A percentile compares a stretch with the other conserved stretches of the same genome.
These are phyloP conservation scores for Xylaria hypoxylon DNA, from an alignment of 2,329 filamentous ascomycete genomes.

Conservation along the genomic window DNA sequence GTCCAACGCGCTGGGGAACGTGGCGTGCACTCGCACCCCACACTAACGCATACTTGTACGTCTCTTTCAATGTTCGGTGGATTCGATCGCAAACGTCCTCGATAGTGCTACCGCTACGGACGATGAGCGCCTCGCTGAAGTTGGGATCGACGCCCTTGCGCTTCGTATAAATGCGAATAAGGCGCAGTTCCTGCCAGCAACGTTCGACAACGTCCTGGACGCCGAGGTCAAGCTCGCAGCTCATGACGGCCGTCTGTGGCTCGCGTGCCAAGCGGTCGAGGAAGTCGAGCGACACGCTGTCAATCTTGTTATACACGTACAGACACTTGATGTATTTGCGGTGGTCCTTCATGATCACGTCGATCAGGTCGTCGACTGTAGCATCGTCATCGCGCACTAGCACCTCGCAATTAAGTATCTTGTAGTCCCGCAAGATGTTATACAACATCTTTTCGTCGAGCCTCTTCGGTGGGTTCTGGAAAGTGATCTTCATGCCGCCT, in stretches of 20 bases:
- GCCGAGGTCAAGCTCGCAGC: conserved; percentile 93
- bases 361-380: conserved; percentile 98
- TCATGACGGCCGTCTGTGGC: conserved; percentile 96
- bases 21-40: conserved; percentile 98
- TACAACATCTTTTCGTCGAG: conserved; percentile 98
- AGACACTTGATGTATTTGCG: conserved; percentile 95
- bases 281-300: conserved; percentile 92
- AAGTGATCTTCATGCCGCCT: conserved; percentile 98
- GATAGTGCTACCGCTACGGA: conserved; percentile 86
- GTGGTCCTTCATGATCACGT: conserved; percentile 99
- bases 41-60: conserved; percentile 97
- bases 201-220: conserved; percentile 93
- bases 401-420: conserved; percentile 97
- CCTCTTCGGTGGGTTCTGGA: conserved; percentile 86
- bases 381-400: conserved; percentile 93
- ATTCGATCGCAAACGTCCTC: conserved; percentile 98
- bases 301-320: conserved; percentile 99
- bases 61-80: conserved; percentile 94
- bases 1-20: conserved; percentile 90
- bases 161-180: conserved; percentile 97
- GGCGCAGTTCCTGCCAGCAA: conserved; percentile 90
- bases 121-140: conserved; percentile 92
- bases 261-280: conserved; percentile 92
- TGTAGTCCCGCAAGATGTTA: conserved; percentile 98
- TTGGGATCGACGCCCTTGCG: conserved; percentile 91